phyloP scores from a whole-genome alignment of 257 asterid genomes.

The Solanum dulcamara region DNA sequence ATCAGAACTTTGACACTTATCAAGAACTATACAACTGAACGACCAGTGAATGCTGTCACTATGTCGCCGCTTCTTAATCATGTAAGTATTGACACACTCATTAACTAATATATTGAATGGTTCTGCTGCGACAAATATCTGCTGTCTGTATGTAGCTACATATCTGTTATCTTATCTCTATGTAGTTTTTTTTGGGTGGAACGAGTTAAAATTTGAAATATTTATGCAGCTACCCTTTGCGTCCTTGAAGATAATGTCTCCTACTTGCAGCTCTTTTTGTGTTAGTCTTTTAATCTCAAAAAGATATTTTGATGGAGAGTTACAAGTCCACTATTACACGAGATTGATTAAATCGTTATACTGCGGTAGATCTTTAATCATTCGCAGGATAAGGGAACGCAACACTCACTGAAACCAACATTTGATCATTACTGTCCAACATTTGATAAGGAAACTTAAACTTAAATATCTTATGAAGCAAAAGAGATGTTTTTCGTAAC shows the following conservation, averaged over 20 bases:
- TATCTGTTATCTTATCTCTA: not conserved
- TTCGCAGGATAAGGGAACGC: not conserved
- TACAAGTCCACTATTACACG: not conserved
- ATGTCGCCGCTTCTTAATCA: slow-evolving; percentile 91
- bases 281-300: not conserved
- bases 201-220: not conserved
- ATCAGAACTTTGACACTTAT: slow-evolving; percentile 58
- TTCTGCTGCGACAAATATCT: not conserved
- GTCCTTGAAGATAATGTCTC: not conserved
- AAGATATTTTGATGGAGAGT: not conserved
- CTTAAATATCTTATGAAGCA: not conserved
- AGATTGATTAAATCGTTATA: not conserved
- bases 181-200: not conserved
- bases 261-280: not conserved
- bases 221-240: not conserved
- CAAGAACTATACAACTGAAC: slow-evolving; percentile 66
- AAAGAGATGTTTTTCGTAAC: not conserved
- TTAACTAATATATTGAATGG: not conserved
- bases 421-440: not conserved
- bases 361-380: not conserved
- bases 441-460: not conserved
- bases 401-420: not conserved
- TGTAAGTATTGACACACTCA: slow-evolving; percentile 32
- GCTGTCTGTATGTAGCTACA: not conserved
- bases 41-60: slow-evolving; percentile 86